Conservation (phyloP, 768 basidiomycete genomes). For the Collybia mongolica region DNA sequence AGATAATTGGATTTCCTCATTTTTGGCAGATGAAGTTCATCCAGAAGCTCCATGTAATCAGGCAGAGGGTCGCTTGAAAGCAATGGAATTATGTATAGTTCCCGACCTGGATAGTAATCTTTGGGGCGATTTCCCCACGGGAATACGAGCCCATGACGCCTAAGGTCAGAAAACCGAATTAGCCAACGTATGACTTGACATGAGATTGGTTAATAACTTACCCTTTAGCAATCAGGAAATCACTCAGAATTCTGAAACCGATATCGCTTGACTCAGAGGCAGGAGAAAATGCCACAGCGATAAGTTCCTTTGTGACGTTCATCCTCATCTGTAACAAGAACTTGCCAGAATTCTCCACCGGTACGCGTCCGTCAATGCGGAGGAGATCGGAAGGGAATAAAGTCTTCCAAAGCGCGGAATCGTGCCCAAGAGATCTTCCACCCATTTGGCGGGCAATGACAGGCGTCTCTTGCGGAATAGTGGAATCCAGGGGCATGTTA, state of each 20-base stretch:
- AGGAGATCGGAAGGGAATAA: slow-evolving; percentile 72
- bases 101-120: slow-evolving; percentile 75
- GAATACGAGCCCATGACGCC: slow-evolving; percentile 84
- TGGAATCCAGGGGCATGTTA: slow-evolving; percentile 77
- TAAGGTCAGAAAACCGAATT: slow-evolving; percentile 28
- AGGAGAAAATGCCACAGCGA: slow-evolving; percentile 74
- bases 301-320: slow-evolving; percentile 75
- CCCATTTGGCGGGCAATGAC: slow-evolving; percentile 79
- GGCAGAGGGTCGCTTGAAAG: slow-evolving; percentile 65
- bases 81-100: slow-evolving; percentile 84
- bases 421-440: slow-evolving; percentile 57
- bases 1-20: slow-evolving; percentile 63
- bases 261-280: slow-evolving; percentile 36
- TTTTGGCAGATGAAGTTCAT: slow-evolving; percentile 70
- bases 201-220: slow-evolving; percentile 32
- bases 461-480: slow-evolving; percentile 61
- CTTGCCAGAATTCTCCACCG: slow-evolving; percentile 69
- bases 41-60: slow-evolving; percentile 83
- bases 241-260: slow-evolving; percentile 61
- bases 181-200: slow-evolving; percentile 1
- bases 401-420: slow-evolving; percentile 69
- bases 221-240: slow-evolving; percentile 74
- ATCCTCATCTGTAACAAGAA: slow-evolving; percentile 79
- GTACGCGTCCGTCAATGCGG: slow-evolving; percentile 83
- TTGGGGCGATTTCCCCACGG: slow-evolving; percentile 81